Conservation (phyloP, 2,329 filamentous ascomycete genomes). For the Nectriaceae sp. region DNA sequence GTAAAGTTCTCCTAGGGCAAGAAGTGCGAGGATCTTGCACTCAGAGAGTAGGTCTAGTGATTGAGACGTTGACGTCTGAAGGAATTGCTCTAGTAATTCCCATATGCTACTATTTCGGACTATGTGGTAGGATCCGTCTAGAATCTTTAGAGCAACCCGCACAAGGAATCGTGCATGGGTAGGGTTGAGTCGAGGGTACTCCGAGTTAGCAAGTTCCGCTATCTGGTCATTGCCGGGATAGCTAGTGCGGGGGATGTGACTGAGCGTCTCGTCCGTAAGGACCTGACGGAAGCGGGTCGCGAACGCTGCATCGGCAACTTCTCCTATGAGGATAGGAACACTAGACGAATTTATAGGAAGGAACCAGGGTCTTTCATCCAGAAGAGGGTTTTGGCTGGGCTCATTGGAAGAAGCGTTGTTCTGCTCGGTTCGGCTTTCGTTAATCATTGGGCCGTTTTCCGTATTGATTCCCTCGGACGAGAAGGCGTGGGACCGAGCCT, state of each 20-base stretch:
- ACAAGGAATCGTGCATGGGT: neutral
- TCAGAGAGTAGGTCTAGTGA: too few relatives aligned
- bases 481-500: too few relatives aligned
- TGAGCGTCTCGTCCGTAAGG: neutral
- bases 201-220: neutral
- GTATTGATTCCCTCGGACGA: too few relatives aligned
- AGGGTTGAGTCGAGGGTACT: neutral
- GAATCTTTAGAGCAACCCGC: neutral
- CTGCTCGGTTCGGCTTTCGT: too few relatives aligned
- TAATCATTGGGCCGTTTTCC: too few relatives aligned
- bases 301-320: conserved; percentile 4
- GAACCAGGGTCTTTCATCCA: conserved; percentile 5
- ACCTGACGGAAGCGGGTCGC: conserved; percentile 4
- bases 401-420: too few relatives aligned
- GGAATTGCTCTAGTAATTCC: neutral
- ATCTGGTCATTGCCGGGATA: conserved; percentile 1
- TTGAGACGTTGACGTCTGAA: too few relatives aligned
- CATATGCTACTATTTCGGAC: neutral
- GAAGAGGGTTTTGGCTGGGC: neutral
- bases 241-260: neutral
- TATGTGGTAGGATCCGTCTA: neutral
- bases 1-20: too few relatives aligned
- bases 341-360: neutral
- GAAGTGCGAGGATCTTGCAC: too few relatives aligned
- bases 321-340: conserved; percentile 2